Evolutionary conservation across 2,329 filamentous ascomycete species (phyloP).

Genomic region (Phaeosphaeria sp.): DNA sequence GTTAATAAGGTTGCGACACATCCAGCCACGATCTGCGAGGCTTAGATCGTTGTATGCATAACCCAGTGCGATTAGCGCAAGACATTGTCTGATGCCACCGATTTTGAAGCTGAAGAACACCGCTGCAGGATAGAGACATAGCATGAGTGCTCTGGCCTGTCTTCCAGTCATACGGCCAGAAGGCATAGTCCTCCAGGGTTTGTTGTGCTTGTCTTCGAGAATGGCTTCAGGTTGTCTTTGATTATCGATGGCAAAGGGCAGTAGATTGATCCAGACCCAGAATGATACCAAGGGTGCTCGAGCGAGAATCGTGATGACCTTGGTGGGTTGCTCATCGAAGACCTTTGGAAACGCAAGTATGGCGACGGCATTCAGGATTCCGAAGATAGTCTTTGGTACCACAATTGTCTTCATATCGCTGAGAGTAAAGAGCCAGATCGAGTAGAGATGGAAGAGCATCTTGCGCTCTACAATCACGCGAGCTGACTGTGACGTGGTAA

Average conservation of each 20-base stretch:
- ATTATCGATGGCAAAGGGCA: conserved; percentile 51
- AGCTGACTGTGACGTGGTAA: too few species aligned
- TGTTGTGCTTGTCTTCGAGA: conserved; percentile 51
- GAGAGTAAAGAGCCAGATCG: too few species aligned
- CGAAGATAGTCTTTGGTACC: conserved; percentile 22
- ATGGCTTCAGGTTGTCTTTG: conserved; percentile 43
- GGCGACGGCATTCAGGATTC: not conserved
- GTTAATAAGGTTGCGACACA: conserved; percentile 20
- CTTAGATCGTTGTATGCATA: conserved; percentile 52
- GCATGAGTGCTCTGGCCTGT: not conserved
- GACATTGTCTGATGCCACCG: conserved; percentile 28
- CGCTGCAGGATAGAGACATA: conserved; percentile 1
- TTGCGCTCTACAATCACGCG: too few species aligned
- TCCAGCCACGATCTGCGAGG: conserved; percentile 10
- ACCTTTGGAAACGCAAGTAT: not conserved
- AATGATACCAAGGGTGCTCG: conserved; percentile 10
- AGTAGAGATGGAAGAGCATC: too few species aligned
- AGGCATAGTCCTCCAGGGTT: conserved; percentile 47
- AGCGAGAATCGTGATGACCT: not conserved
- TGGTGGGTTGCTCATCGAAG: conserved; percentile 1
- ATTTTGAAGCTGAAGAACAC: not conserved
- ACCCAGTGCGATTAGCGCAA: conserved; percentile 40
- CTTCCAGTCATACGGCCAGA: conserved; percentile 26
- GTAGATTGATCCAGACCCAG: conserved; percentile 48
- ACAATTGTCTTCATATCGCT: conserved; percentile 2